Base-by-base conservation (phyloP, 2,329 filamentous ascomycete species). In the Monilinia fructicola region DNA sequence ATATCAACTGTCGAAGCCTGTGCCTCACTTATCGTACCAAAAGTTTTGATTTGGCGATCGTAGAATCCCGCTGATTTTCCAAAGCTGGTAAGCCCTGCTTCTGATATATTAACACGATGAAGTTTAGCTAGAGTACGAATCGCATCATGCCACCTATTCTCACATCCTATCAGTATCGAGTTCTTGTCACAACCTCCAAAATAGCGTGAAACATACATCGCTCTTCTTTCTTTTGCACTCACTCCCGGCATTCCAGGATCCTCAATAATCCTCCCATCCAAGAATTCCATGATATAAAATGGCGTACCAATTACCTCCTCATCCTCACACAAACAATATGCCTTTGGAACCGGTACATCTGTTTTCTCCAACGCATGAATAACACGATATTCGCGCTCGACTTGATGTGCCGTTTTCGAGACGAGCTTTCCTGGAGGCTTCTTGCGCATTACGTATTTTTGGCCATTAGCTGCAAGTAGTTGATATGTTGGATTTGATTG, bases 401-500 rank as follows among this genome's bases (percentile, higher is more conserved):
- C 94, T 78, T 94, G 91, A 81, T 99, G 95, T 12, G 95, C 95
- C 2, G 94, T 94, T 81, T 93, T 92, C 73, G 92, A 97, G 60
- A 98, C 84, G 50, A 99, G 88, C 80, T 90, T 88, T 70, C 95
- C 95, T n/a, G 95, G 94, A 0, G 95, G 95, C 81, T 98, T 98
- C 85, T 99, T 98, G 77, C 95, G 92, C 82, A 98, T 85, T 44
- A 99, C 95, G 80, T 89, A 97, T 76, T 88, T 87, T 72, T 82
- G 78, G 62, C 88, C 87, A 76, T 87, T 83, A 71, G 87, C 83
- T 63, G 88, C 88, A 21, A 88, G 96, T 75, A 98, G 84, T 75
- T 94, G 92, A 80, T 98, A 99, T 2, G 95, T 99, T 54, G 95
- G 95, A 77, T 98, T 99, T 67, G 92, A 97, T 80, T 98, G 95